phyloP scores from a whole-genome alignment of 768 basidiomycete species.

The Termitomyces heimii region DNA sequence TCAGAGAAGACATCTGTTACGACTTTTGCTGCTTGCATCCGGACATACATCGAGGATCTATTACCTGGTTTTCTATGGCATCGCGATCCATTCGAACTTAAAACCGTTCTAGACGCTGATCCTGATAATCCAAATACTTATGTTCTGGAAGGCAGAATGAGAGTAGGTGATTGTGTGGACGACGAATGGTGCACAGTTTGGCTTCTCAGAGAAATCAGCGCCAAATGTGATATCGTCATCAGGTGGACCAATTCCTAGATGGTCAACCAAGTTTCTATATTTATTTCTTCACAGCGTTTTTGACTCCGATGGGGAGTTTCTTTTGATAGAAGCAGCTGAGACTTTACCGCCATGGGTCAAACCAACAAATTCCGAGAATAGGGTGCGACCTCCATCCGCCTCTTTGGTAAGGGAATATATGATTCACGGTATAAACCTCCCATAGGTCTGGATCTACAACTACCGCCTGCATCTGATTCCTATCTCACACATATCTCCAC shows the following conservation, averaged over 20 bases:
- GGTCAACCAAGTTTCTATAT: background rate
- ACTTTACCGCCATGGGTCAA: conserved; percentile 85
- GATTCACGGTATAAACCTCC: conserved; percentile 20
- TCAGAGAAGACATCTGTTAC: conserved; percentile 57
- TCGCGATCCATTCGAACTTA: conserved; percentile 76
- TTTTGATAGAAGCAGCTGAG: conserved; percentile 95
- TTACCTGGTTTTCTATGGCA: conserved; percentile 75
- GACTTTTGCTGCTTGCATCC: conserved; percentile 65
- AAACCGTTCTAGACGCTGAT: conserved; percentile 47
- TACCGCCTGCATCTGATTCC: conserved; percentile 86
- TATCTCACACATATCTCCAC: conserved; percentile 64
- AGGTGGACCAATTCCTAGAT: conserved; percentile 41
- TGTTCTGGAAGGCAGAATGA: conserved; percentile 76
- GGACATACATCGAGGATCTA: conserved; percentile 43
- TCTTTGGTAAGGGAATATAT: conserved; percentile 26
- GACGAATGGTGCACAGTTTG: conserved; percentile 97
- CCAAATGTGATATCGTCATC: conserved; percentile 74
- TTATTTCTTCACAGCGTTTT: conserved; percentile 41
- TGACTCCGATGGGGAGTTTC: conserved; percentile 93
- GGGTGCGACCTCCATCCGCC: conserved; percentile 54
- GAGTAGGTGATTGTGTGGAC: conserved; percentile 95
- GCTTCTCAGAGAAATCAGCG: conserved; percentile 73
- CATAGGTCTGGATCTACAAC: conserved; percentile 86
- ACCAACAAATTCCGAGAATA: conserved; percentile 86
- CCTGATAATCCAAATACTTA: conserved; percentile 31